Conservation (phyloP, 2,329 filamentous ascomycete species). For the Ceratocystis smalleyi region DNA sequence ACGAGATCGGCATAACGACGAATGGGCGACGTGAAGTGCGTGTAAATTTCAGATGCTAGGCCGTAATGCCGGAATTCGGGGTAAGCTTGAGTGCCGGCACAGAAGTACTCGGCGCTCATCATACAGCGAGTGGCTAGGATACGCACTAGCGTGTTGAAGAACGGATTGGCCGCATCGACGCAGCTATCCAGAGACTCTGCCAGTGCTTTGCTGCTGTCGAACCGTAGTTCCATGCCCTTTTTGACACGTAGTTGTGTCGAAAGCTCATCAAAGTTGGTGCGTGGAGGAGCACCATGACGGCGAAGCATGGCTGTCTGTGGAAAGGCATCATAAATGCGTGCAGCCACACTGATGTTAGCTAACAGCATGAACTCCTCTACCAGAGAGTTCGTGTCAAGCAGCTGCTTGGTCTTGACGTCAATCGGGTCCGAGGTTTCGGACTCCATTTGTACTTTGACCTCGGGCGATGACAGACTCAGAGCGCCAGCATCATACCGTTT, state of each 20-base stretch:
- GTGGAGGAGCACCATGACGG: constrained; percentile 80
- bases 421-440: constrained; percentile 92
- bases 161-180: constrained; percentile 64
- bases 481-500: constrained; percentile 95
- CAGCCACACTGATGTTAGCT: constrained; percentile 87
- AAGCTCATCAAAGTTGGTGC: constrained; percentile 92
- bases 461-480: constrained; percentile 88
- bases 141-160: constrained; percentile 96
- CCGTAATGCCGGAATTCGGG: constrained; percentile 96
- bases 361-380: constrained; percentile 99
- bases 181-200: constrained; percentile 84
- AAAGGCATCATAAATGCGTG: constrained; percentile 79
- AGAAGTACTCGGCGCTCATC: constrained; percentile 98
- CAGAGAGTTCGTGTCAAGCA: constrained; percentile 88
- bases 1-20: constrained; percentile 94
- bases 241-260: constrained; percentile 81
- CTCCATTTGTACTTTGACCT: constrained; percentile 76
- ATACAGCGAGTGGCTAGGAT: constrained; percentile 98
- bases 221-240: constrained; percentile 60
- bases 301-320: constrained; percentile 89
- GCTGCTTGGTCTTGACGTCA: constrained; percentile 88
- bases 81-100: constrained; percentile 79
- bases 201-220: constrained; percentile 80
- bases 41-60: constrained; percentile 91
- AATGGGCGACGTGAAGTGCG: constrained; percentile 95